phyloP scores from a whole-genome alignment of 208 protist species.

The Leishmania mexicana region DNA sequence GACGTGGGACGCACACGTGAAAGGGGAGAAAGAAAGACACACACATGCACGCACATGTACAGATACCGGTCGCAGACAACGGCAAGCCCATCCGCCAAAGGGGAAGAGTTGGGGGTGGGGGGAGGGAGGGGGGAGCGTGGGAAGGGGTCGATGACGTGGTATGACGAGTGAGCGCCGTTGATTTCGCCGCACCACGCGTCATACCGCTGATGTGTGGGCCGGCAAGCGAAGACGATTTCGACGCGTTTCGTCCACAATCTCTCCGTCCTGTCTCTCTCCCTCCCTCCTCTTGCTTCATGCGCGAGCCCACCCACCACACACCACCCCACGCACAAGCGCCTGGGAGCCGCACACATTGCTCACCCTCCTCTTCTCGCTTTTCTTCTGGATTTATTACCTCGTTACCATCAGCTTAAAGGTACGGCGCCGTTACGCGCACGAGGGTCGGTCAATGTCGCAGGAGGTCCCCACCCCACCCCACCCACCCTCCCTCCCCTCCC shows the following conservation, averaged over 20 bases:
- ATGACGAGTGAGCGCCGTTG: not conserved
- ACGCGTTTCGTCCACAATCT: not conserved
- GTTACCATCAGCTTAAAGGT: not conserved
- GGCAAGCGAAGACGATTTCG: no score
- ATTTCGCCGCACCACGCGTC: not conserved
- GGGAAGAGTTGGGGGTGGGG: not conserved
- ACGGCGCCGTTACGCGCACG: not conserved
- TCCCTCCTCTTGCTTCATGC: not conserved
- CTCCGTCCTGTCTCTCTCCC: not conserved
- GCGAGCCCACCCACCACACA: not conserved
- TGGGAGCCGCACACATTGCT: not conserved
- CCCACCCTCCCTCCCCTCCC: not conserved
- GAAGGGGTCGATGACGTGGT: not conserved
- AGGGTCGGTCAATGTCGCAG: not conserved
- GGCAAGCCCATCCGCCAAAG: not conserved
- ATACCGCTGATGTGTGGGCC: not conserved
- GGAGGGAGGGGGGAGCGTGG: not conserved
- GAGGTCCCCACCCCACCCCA: not conserved
- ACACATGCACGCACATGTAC: not conserved
- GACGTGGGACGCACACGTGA: not conserved
- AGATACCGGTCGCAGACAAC: not conserved
- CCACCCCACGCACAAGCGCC: not conserved
- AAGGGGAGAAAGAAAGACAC: slow-evolving; percentile 5
- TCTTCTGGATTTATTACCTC: not conserved
- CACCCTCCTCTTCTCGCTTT: not conserved